Evolutionary conservation across 176 grass and related monocot genomes (phyloP).

Genomic region (Ananas comosus): DNA sequence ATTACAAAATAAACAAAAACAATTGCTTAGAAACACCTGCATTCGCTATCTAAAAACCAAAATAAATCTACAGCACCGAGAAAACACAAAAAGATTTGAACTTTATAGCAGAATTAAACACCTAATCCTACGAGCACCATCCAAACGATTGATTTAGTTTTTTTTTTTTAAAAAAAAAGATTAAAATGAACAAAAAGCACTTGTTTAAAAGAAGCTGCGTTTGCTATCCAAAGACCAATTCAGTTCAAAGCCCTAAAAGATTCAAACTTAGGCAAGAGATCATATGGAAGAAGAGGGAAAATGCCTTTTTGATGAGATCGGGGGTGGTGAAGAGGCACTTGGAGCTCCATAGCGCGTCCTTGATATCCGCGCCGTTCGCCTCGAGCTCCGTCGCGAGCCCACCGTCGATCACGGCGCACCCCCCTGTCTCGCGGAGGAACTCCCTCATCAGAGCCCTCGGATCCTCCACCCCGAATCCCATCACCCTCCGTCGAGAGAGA

Average conservation of each 20-base stretch:
- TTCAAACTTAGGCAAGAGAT: neutral
- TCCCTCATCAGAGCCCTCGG: conserved; percentile 18
- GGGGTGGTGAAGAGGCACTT: conserved; percentile 51
- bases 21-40: no score
- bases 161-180: no score
- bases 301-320: conserved; percentile 56
- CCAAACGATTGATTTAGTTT: no score
- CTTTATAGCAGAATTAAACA: neutral
- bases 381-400: conserved; percentile 70
- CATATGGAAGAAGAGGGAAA: neutral
- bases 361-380: conserved; percentile 50
- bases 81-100: no score
- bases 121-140: neutral
- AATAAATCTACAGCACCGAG: no score
- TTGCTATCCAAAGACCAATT: neutral
- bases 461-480: neutral
- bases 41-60: no score
- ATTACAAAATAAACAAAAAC: no score
- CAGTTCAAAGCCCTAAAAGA: neutral
- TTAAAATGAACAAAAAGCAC: no score
- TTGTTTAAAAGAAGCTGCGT: neutral
- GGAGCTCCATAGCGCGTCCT: conserved; percentile 57
- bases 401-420: conserved; percentile 51
- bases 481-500: neutral
- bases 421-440: conserved; percentile 26